These are phyloP conservation scores for Candida patagonica DNA, from an alignment of 805 yeast species.

Conservation along the genomic window DNA sequence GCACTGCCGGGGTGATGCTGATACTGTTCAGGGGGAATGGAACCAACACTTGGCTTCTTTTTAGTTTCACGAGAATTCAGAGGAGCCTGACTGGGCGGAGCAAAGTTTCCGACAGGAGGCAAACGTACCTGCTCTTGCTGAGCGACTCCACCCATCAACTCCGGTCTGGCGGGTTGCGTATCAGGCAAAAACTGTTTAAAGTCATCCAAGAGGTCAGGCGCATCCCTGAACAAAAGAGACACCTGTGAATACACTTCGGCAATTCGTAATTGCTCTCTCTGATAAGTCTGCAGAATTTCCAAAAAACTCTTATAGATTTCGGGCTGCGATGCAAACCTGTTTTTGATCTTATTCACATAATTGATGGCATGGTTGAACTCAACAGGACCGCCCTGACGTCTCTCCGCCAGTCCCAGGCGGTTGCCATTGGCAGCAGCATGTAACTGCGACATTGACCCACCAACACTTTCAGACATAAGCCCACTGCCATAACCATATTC, in stretches of 20 bases:
- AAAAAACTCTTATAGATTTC: slow-evolving; percentile 90
- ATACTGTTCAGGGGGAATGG: slow-evolving; percentile 8
- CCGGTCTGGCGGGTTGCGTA: slow-evolving; percentile 35
- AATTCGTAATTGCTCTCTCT: slow-evolving; percentile 90
- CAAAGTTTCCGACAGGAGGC: slow-evolving; percentile 86
- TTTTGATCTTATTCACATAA: slow-evolving; percentile 93
- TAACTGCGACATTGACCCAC: slow-evolving; percentile 27
- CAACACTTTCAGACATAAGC: slow-evolving; percentile 11
- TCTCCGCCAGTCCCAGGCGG: slow-evolving; percentile 15
- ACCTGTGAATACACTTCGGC: slow-evolving; percentile 94
- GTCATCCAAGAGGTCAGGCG: slow-evolving; percentile 91
- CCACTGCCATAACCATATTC: slow-evolving; percentile 18
- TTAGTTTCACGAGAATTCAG: slow-evolving; percentile 23
- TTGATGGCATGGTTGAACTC: slow-evolving; percentile 96
- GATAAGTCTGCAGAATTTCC: slow-evolving; percentile 93
- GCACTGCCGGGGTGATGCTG: slow-evolving; percentile 7
- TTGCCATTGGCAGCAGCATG: slow-evolving; percentile 33
- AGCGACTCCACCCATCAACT: slow-evolving; percentile 7
- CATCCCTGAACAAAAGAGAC: slow-evolving; percentile 75
- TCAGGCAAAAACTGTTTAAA: slow-evolving; percentile 95
- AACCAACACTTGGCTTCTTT: slow-evolving; percentile 12
- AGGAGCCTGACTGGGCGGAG: slow-evolving; percentile 40
- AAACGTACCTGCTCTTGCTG: slow-evolving; percentile 40
- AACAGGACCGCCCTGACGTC: slow-evolving; percentile 49
- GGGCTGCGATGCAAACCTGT: slow-evolving; percentile 86